Conservation (phyloP, 108 stramenopile species). For the Pseudonitzschia multiseries region DNA sequence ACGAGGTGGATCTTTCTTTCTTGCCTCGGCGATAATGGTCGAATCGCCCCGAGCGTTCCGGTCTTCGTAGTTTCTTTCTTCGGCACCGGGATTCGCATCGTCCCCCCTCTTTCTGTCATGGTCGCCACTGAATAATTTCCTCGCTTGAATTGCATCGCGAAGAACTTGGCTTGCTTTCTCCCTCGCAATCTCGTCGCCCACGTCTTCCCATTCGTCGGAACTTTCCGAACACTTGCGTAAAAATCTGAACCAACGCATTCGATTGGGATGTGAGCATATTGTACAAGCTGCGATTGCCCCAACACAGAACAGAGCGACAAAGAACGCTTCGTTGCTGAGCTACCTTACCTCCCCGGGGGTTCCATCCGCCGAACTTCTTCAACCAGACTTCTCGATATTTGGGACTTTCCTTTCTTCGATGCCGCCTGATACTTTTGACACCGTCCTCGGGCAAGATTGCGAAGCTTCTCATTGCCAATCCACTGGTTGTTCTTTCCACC, state of each 20-base stretch:
- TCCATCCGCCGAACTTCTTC: slow-evolving; percentile 41
- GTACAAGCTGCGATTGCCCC: not conserved
- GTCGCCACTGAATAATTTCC: not conserved
- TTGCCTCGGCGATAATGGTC: not conserved
- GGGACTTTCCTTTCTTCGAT: slow-evolving; percentile 61
- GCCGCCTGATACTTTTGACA: slow-evolving; percentile 37
- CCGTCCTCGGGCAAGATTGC: slow-evolving; percentile 43
- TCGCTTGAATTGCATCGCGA: slow-evolving; percentile 66
- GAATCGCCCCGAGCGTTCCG: not conserved
- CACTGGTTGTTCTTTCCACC: slow-evolving; percentile 77
- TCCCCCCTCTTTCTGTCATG: not conserved
- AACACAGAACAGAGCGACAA: not conserved
- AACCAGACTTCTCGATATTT: slow-evolving; percentile 51
- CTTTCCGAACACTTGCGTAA: slow-evolving; percentile 43
- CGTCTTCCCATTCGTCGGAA: slow-evolving; percentile 57
- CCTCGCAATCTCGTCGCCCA: slow-evolving; percentile 58
- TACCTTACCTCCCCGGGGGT: slow-evolving; percentile 50
- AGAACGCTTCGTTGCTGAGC: not conserved
- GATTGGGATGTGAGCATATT: not conserved
- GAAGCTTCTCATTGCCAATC: slow-evolving; percentile 66
- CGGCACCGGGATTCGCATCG: not conserved
- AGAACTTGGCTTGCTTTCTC: slow-evolving; percentile 79
- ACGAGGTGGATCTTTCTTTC: not conserved
- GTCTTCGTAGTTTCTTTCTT: not conserved
- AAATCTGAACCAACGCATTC: slow-evolving; percentile 32